Evolutionary conservation across 2,329 filamentous ascomycete genomes (phyloP), one percentile per base, ranked within the genome.

Genomic region (Reticulascus tulasneorum): DNA sequence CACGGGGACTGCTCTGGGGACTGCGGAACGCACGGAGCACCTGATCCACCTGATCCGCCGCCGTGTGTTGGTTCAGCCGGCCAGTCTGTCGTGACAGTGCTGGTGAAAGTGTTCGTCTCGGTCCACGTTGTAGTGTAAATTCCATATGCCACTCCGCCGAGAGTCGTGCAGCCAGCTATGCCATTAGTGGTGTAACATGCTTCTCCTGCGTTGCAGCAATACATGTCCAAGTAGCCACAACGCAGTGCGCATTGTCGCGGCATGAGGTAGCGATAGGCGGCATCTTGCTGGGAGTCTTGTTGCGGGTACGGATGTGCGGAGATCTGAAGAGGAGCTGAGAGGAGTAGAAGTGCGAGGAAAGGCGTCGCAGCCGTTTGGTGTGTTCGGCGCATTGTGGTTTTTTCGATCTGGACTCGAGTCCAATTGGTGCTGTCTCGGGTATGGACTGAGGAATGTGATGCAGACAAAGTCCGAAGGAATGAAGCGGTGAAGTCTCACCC

Each of bases 101-200:
- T 79, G 38, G 79, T 82, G 54, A 66, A 77, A 3, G 77, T 78
- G 45, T 64, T 62, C 27, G 77, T 79, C 60, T 73, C 64, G 18
- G 77, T 81, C 73, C 74, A 81, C 5, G 77, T 82, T 8, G 71
- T 75, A 22, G 73, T 77, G 56, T 64, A 71, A 36, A 58, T 59
- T 44, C 47, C 59, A 30, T 49, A 49, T 35, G 51, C 52, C 40
- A 47, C 50, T 42, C 55, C 55, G 20, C 54, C 57, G 29, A 46
- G 49, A 23, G 54, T 56, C 23, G 63, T 52, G 48, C 76, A 80
- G 34, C 64, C 69, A 20, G 75, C 75, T 25, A 73, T 59, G 47
- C 67, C 64, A 45, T 60, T 56, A 6, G 62, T 54, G 6, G 76
- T 80, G 38, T 65, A 69, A 63, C 77, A 81, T 21, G 59, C 50